These are phyloP conservation scores for Neonectria coccinea DNA, from an alignment of 2,329 filamentous ascomycete species.

Conservation along the genomic window DNA sequence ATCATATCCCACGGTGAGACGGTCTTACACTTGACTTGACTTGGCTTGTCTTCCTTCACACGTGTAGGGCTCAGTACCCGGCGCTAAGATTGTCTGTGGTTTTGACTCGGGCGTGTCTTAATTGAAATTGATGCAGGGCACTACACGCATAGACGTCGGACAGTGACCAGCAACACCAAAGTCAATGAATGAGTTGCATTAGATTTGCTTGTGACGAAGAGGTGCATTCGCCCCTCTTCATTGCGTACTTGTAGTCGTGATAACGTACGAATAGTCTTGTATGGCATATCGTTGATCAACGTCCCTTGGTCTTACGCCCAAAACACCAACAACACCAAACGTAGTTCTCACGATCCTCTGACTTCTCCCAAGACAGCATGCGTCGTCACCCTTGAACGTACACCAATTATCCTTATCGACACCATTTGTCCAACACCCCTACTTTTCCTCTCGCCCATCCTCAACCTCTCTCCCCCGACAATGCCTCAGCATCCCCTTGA, in stretches of 20 bases:
- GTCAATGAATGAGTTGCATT: neutral
- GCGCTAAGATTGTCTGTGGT: neutral
- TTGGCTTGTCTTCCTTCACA: neutral
- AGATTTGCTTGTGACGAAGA: neutral
- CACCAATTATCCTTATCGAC: neutral
- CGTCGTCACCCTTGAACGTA: neutral
- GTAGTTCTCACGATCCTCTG: neutral
- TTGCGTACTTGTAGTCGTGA: neutral
- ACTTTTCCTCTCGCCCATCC: slow-evolving; percentile 51
- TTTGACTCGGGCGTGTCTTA: neutral
- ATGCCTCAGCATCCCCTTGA: slow-evolving; percentile 47
- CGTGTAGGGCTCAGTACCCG: neutral
- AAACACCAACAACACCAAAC: neutral
- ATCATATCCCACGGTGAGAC: neutral
- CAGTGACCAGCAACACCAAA: neutral
- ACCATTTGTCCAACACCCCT: neutral
- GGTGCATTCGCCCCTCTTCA: neutral
- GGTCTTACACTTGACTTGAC: neutral
- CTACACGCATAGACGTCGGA: neutral
- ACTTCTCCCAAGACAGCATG: neutral
- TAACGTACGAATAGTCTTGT: neutral
- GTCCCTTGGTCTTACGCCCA: neutral
- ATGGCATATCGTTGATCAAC: neutral
- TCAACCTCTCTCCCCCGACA: slow-evolving; percentile 62
- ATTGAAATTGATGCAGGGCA: neutral